Base-by-base conservation (phyloP, 2,329 filamentous ascomycete genomes). In the Apiospora aurea region DNA sequence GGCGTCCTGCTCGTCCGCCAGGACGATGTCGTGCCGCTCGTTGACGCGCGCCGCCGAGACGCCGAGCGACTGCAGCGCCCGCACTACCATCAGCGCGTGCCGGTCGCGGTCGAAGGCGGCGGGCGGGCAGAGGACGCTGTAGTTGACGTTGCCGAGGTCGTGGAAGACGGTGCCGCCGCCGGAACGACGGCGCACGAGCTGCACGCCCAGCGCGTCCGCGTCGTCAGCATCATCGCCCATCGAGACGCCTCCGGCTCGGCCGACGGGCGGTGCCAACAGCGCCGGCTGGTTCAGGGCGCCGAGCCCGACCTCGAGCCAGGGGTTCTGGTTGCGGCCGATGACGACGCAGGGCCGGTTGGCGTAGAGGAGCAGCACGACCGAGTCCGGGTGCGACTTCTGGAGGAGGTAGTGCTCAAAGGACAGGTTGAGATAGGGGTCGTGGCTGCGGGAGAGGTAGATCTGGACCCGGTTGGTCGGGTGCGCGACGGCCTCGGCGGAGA, bases 161-260 rank as follows among this genome's bases (percentile, higher is more conserved):
- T 99, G 96, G 80, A 97, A 98, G 69, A 99, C 96, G 1, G 96
- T 91, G 66, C 96, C 96, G 68, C 96, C 96, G 41, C 96, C 96
- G 29, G 92, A 95, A 69, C 96, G 90, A 24, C 96, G 89, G 16
- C 96, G 91, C 6, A 99, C 94, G 16, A 97, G 90, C 72, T 87
- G 77, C 49, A 90, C 82, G 73, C 73, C 76, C 71, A 69, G 76
- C 76, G 77, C 2, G 38, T 73, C 71, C 69, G 7, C 47, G 18
- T 47, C 26, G 13, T 47, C 26, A 11, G 57, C 26, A n/a, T 43
- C 41, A 8, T 34, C 8, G 26, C 16, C 53, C 10, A 1, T 38
- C 5, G 4, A 8, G 34, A 38, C 34, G n/a, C n/a, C n/a, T 49
- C 47, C 51, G 34, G 8, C 51, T 5, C 2, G 26, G 18, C 18